Evolutionary conservation across 2,329 filamentous ascomycete genomes (phyloP).

Genomic region (Diaporthe aspalathi): DNA sequence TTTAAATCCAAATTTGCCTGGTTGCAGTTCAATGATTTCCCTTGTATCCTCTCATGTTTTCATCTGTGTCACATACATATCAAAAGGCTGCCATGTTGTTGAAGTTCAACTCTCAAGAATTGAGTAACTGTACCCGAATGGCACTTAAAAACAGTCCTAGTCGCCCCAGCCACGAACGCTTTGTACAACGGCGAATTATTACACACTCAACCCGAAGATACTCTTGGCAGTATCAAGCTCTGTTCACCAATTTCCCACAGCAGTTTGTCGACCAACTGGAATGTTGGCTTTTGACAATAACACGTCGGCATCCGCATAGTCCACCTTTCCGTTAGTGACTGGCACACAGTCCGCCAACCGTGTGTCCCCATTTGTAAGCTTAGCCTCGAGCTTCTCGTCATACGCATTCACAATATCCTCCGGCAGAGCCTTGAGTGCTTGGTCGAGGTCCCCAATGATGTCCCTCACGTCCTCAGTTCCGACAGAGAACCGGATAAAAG

Average conservation of each 20-base stretch:
- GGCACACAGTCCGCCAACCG: not conserved
- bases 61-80: too few species aligned
- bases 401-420: constrained; percentile 8
- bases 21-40: too few species aligned
- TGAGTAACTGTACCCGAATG: too few species aligned
- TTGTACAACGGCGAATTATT: too few species aligned
- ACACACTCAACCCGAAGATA: too few species aligned
- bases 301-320: not conserved
- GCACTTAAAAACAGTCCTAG: too few species aligned
- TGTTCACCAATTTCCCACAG: not conserved
- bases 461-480: constrained; percentile 97
- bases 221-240: not conserved
- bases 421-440: constrained; percentile 70
- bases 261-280: not conserved
- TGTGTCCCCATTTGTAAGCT: not conserved
- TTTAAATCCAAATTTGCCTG: too few species aligned
- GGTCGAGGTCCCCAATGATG: constrained; percentile 94
- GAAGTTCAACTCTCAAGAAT: too few species aligned
- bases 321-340: not conserved
- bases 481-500: constrained; percentile 93
- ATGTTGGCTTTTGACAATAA: not conserved
- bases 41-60: too few species aligned
- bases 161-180: not conserved
- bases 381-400: not conserved
- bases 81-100: too few species aligned